phyloP scores from a whole-genome alignment of 2,329 filamentous ascomycete species.

The Xylaria sp. region DNA sequence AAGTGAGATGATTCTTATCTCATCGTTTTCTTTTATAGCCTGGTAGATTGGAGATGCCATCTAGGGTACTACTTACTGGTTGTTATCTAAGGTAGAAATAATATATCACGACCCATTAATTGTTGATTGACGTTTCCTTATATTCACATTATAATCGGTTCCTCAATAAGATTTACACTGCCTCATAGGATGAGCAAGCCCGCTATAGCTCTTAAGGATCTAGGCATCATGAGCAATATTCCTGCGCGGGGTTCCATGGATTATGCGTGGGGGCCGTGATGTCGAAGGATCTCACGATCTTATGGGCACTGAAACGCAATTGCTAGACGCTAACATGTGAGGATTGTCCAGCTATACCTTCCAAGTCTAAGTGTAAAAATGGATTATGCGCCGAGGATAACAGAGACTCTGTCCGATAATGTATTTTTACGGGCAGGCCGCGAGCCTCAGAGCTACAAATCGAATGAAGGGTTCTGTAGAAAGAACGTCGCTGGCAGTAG shows the following conservation, averaged over 20 bases:
- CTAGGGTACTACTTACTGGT: neutral
- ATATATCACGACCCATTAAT: neutral
- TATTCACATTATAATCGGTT: neutral
- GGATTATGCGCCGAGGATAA: neutral
- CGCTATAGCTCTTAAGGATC: neutral
- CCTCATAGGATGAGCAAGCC: neutral
- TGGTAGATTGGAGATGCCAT: neutral
- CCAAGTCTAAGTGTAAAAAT: neutral
- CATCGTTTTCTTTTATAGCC: neutral
- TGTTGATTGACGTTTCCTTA: neutral
- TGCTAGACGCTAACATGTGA: neutral
- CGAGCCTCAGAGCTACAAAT: neutral
- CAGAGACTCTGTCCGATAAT: too few relatives aligned
- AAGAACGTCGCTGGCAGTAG: too few relatives aligned
- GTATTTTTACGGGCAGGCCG: neutral
- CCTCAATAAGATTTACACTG: neutral
- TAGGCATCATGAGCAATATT: neutral
- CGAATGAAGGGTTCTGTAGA: neutral
- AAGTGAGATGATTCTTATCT: slow-evolving; percentile 13
- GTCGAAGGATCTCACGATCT: neutral
- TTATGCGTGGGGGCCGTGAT: neutral
- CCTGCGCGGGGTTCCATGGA: neutral
- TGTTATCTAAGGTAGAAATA: neutral
- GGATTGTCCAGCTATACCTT: neutral
- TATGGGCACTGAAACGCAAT: neutral